Base-by-base conservation (phyloP, 139 green algal genomes). In the Chlorella sp. region DNA sequence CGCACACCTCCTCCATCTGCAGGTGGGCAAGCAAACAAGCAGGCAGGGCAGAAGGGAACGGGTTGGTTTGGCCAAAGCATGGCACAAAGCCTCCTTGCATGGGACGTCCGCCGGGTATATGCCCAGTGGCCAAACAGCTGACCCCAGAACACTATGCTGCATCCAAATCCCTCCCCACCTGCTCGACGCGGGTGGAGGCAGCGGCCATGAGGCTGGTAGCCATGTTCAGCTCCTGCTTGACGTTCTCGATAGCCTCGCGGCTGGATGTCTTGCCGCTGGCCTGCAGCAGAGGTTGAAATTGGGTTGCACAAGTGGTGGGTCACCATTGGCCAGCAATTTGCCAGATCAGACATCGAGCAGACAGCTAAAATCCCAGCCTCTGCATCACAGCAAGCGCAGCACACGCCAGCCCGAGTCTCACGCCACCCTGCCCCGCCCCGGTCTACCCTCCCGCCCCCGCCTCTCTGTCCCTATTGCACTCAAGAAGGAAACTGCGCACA, bases 201-300 rank as follows among this genome's bases (percentile, higher is more conserved):
- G 90, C 90, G 48, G 39, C 24, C 90, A 92, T 92, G 60, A 91
- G 86, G 26, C 57, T 22, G 28, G 79, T 88, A 19, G 90, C 90
- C 26, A 61, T 39, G 48, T 84, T 37, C 26, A 92, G 86, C 79
- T 92, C 90, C 15, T 90, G 39, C 68, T 64, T 80, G 34, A 81
- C 84, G 3, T 34, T 30, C n/a, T 37, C 34, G 30, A 81, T 42
- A 34, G 40, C n/a, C 75, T 81, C 75, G 79, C 79, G 22, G 79
- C 48, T 24, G 39, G 77, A 53, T 32, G 77, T 7, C 68, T 42
- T 88, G 66, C 64, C n/a, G 36, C 11, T 57, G 36, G 26, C 68
- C 84, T 88, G 84, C 84, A 81, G 68, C 0, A n/a, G 28, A 57
- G n/a, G n/a, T n/a, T 57, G 9, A 57, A 57, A 57, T 9, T 9